These are phyloP conservation scores for Gracilaria caudata DNA, from an alignment of 23 red algal genomes.

Conservation along the genomic window DNA sequence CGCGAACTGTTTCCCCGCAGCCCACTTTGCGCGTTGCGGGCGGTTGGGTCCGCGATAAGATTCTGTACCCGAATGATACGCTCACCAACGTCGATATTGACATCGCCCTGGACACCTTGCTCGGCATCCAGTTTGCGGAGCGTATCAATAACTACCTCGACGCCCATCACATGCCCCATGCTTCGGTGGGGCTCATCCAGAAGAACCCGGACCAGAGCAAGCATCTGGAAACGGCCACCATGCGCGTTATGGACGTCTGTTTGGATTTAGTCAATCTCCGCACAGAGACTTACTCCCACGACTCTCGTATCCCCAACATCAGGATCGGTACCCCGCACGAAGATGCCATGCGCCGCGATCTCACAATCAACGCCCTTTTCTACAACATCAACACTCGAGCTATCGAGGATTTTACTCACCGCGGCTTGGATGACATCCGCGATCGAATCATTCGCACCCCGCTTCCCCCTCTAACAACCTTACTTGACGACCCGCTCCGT, in stretches of 20 bases:
- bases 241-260: constrained; percentile 80
- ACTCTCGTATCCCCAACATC: constrained; percentile 81
- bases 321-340: constrained; percentile 83
- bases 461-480: constrained; percentile 78
- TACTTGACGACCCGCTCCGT: constrained; percentile 95
- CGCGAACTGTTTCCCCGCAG: constrained; percentile 13
- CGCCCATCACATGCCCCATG: constrained; percentile 34
- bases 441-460: constrained; percentile 87
- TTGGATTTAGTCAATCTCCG: constrained; percentile 93
- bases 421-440: constrained; percentile 75
- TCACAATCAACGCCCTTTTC: constrained; percentile 98
- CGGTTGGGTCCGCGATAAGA: constrained; percentile 98
- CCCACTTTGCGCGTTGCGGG: constrained; percentile 92
- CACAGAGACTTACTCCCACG: constrained; percentile 91
- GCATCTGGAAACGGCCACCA: constrained; percentile 95
- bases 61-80: constrained; percentile 34
- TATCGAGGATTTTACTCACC: constrained; percentile 89
- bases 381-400: constrained; percentile 91
- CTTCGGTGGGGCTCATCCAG: constrained; percentile 80
- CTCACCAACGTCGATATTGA: constrained; percentile 85
- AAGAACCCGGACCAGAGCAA: constrained; percentile 90
- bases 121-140: constrained; percentile 86
- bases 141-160: constrained; percentile 65
- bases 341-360: constrained; percentile 91
- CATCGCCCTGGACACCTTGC: constrained; percentile 91